Percentiles rank a stretch among this genome's conserved stretches.
Evolutionary conservation across 805 yeast genomes (phyloP).

Genomic region (Starmera quercuum): DNA sequence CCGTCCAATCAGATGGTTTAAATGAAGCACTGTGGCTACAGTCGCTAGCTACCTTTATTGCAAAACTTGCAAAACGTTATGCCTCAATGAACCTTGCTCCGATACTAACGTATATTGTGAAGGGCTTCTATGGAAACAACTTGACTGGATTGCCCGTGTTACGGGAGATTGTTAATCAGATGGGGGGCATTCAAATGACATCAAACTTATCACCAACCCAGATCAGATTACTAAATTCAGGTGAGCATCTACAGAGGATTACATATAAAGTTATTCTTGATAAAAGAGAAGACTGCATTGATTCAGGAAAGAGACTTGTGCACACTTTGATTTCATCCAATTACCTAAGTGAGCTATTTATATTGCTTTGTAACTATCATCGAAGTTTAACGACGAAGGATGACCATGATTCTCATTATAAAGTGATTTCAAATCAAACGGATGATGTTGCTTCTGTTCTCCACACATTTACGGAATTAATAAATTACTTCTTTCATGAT

Average conservation of each 20-base stretch:
- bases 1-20: constrained; percentile 71
- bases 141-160: constrained; percentile 55
- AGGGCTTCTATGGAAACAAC: constrained; percentile 54
- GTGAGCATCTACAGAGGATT: constrained; percentile 43
- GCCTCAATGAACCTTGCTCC: constrained; percentile 54
- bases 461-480: constrained; percentile 53
- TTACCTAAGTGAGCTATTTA: constrained; percentile 53
- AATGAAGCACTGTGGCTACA: constrained; percentile 81
- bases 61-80: constrained; percentile 53
- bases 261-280: constrained; percentile 50
- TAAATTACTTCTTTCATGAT: constrained; percentile 39
- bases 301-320: constrained; percentile 45
- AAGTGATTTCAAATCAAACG: constrained; percentile 59
- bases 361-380: constrained; percentile 48
- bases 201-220: constrained; percentile 62
- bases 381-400: constrained; percentile 29
- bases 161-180: constrained; percentile 55
- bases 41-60: constrained; percentile 72
- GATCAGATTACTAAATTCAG: constrained; percentile 58
- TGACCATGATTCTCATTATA: constrained; percentile 41
- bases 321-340: constrained; percentile 34
- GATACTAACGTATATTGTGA: constrained; percentile 49
- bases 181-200: constrained; percentile 74
- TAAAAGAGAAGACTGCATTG: constrained; percentile 36
- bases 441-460: constrained; percentile 69